A percentile compares a stretch with the other conserved stretches of the same genome.
Conservation (phyloP, 2,329 filamentous ascomycete species). For the Talaromyces sp. region DNA sequence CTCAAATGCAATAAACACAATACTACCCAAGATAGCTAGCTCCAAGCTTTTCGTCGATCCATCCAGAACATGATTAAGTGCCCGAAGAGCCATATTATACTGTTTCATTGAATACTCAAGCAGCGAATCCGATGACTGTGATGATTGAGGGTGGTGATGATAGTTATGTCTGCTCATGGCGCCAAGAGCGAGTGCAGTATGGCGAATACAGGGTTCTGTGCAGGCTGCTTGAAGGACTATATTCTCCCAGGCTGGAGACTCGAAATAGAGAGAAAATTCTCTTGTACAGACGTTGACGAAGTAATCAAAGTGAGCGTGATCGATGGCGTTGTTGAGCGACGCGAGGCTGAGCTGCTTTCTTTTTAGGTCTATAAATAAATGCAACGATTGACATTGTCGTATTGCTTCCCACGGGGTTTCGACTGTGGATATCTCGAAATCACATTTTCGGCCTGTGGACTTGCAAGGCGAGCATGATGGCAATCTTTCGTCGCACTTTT, state of each 20-base stretch:
- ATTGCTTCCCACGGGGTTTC: not conserved
- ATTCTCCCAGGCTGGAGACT: not conserved
- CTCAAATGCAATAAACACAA: slow-evolving; percentile 14
- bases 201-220: not conserved
- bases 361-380: not conserved
- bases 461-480: slow-evolving; percentile 12
- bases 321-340: not conserved
- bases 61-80: not conserved
- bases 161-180: not conserved
- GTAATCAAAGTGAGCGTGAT: not conserved
- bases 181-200: not conserved
- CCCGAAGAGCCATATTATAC: not conserved
- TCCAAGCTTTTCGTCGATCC: not conserved
- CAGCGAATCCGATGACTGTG: not conserved
- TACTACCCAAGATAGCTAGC: slow-evolving; percentile 10
- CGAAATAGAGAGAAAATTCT: not conserved
- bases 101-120: not conserved
- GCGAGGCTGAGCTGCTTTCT: not conserved
- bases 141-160: not conserved
- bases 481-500: slow-evolving; percentile 17
- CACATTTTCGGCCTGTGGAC: slow-evolving; percentile 13
- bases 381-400: not conserved
- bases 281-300: not conserved
- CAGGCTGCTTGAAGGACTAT: not conserved
- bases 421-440: not conserved